A percentile compares a stretch with the other conserved stretches of the same genome.
Conservation (phyloP, 2,329 filamentous ascomycete genomes). For the Ophioceras dolichostomum region DNA sequence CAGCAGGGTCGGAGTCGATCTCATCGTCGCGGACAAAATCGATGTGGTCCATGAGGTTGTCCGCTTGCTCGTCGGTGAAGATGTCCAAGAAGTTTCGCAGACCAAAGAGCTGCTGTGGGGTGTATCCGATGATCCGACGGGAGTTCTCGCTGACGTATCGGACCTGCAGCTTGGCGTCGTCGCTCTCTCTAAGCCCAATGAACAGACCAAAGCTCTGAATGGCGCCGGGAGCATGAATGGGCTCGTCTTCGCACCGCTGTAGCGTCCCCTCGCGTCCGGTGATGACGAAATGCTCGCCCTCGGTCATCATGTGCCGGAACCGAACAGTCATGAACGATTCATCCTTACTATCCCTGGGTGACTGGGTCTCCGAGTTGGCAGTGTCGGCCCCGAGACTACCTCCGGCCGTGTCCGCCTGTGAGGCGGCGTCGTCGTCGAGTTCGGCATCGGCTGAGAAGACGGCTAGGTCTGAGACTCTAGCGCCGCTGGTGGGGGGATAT, state of each 20-base stretch:
- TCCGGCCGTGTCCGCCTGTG: slow-evolving; percentile 4
- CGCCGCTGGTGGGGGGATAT: no score
- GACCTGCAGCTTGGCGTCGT: slow-evolving; percentile 54
- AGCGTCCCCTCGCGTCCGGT: slow-evolving; percentile 64
- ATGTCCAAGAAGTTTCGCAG: slow-evolving; percentile 73
- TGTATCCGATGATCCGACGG: slow-evolving; percentile 60
- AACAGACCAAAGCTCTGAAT: slow-evolving; percentile 71
- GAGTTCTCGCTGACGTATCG: slow-evolving; percentile 76
- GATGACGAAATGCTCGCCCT: slow-evolving; percentile 70
- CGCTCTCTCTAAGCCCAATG: slow-evolving; percentile 59
- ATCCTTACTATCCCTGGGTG: no score
- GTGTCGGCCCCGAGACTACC: no score
- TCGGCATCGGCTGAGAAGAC: slow-evolving; percentile 10
- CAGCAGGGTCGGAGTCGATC: slow-evolving; percentile 60
- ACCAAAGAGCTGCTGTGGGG: slow-evolving; percentile 62
- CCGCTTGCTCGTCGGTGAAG: slow-evolving; percentile 68
- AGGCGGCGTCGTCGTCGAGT: slow-evolving; percentile 11
- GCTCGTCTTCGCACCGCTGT: slow-evolving; percentile 81
- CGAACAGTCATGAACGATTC: slow-evolving; percentile 53
- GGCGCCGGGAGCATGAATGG: slow-evolving; percentile 76
- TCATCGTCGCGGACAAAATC: slow-evolving; percentile 80
- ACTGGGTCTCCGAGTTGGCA: no score
- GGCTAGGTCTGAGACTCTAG: no score
- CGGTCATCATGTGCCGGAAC: slow-evolving; percentile 66
- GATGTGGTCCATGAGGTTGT: slow-evolving; percentile 74